phyloP scores from a whole-genome alignment of 2,329 filamentous ascomycete genomes.

The Fusarium drepaniforme region DNA sequence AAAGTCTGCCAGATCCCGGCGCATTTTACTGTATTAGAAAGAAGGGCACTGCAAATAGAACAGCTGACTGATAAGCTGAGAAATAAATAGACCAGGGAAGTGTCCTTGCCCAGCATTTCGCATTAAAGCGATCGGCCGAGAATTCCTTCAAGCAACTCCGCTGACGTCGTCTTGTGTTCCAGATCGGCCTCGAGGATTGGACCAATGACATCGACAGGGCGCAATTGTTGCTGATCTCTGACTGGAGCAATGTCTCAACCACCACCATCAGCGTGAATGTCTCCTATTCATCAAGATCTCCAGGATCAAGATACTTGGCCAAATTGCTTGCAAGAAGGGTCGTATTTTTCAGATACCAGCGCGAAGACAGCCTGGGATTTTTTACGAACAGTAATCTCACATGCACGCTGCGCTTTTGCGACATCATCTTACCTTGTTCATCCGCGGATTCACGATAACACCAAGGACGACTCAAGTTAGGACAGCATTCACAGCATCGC shows the following conservation, averaged over 20 bases:
- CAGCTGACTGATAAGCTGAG: background rate
- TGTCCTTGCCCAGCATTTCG: background rate
- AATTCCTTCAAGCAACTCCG: background rate
- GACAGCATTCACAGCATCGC: conserved; percentile 18
- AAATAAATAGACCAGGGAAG: background rate
- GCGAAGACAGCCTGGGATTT: background rate
- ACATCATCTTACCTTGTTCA: background rate
- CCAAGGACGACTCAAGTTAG: background rate
- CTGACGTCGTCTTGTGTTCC: conserved; percentile 18
- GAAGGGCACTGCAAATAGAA: background rate
- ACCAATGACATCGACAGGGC: conserved; percentile 28
- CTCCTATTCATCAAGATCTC: conserved; percentile 2
- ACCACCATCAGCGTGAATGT: conserved; percentile 22
- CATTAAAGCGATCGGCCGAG: background rate
- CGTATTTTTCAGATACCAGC: background rate
- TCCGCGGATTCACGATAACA: conserved; percentile 21
- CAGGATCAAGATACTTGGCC: background rate
- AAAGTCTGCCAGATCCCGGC: background rate
- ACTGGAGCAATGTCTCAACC: background rate
- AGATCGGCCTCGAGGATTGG: background rate
- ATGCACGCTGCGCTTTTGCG: conserved; percentile 28
- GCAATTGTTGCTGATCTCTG: conserved; percentile 1
- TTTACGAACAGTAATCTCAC: background rate
- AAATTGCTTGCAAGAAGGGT: background rate
- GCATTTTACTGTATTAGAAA: background rate